Evolutionary conservation across 2,329 filamentous ascomycete genomes (phyloP), one percentile per base, ranked within the genome.

Genomic region (Byssochlamys sp.): DNA sequence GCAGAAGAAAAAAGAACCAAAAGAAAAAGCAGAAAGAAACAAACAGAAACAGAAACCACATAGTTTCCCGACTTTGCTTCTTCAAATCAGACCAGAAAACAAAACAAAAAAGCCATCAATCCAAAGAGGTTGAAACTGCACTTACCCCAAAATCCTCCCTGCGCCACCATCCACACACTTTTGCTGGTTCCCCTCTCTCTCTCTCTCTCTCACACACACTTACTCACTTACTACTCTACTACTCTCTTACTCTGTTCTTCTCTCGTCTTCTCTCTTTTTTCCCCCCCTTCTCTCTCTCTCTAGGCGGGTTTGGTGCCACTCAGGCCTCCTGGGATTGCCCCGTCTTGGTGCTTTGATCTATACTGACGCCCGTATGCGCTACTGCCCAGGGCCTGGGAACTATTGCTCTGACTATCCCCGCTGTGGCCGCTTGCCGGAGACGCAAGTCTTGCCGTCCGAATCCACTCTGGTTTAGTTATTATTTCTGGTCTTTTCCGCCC

Each of bases 291-390:
- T 49, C 55, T 11, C 10, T 33, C 31, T 19, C 19, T 31, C 29
- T 10, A 9, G 29, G 29, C 7, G 9, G 29, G 39, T 45, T 45
- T 19, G 39, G 5, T n/a, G 39, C 39, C 39, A 45, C 39, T 45
- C 39, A 45, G 39, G 19, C 39, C 39, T 45, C 39, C 39, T 2
- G n/a, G 29, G 7, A 7, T 7, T 7, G 29, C 29, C 29, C 29
- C 29, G 29, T 31, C 19, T 35, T 45, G 29, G 14, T 65, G 60
- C 57, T 63, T 31, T 62, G 54, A 61, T 61, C 55, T 60, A 61
- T 61, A 62, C 62, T 66, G 59, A 60, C 56, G 53, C 50, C 60
- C 58, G 61, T 62, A 62, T 53, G 55, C 59, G 54, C 60, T 63
- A 66, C 62, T 60, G 61, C 55, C 39, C 58, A 64, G 60, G 29